Percentiles rank a stretch among this genome's conserved stretches.
phyloP scores from a whole-genome alignment of 225 moss, liverwort and hornwort species.

The Straminergon stramineum region DNA sequence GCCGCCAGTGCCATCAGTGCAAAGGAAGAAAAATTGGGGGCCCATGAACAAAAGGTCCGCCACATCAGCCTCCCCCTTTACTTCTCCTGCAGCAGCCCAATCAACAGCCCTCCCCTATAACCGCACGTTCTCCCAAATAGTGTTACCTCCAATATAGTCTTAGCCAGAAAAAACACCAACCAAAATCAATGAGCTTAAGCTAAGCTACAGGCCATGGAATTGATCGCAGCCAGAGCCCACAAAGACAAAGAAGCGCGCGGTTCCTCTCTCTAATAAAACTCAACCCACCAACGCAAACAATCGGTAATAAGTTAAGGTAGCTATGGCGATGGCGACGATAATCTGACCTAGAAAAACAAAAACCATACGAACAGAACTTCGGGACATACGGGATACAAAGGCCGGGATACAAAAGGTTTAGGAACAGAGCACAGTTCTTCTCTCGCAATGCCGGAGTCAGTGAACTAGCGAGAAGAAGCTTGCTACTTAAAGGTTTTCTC shows the following conservation, averaged over 20 bases:
- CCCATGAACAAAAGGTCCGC: background rate
- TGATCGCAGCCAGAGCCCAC: background rate
- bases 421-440: background rate
- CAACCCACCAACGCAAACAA: background rate
- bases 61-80: background rate
- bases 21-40: background rate
- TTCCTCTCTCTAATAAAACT: background rate
- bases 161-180: background rate
- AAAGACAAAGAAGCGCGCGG: background rate
- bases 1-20: conserved; percentile 17
- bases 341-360: background rate
- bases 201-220: background rate
- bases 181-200: background rate
- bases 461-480: background rate
- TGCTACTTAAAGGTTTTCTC: background rate
- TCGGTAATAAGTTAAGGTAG: background rate
- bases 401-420: background rate
- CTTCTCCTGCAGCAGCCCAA: background rate
- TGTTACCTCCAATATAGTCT: background rate
- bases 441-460: background rate
- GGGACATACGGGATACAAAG: background rate
- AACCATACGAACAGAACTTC: background rate
- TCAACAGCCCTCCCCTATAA: background rate
- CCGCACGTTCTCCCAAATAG: conserved; percentile 12
- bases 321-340: background rate